A percentile compares a stretch with the other conserved stretches of the same genome.
These are phyloP conservation scores for Lodderomyces elongisporus DNA, from an alignment of 1,139 yeast species.

Conservation along the genomic window DNA sequence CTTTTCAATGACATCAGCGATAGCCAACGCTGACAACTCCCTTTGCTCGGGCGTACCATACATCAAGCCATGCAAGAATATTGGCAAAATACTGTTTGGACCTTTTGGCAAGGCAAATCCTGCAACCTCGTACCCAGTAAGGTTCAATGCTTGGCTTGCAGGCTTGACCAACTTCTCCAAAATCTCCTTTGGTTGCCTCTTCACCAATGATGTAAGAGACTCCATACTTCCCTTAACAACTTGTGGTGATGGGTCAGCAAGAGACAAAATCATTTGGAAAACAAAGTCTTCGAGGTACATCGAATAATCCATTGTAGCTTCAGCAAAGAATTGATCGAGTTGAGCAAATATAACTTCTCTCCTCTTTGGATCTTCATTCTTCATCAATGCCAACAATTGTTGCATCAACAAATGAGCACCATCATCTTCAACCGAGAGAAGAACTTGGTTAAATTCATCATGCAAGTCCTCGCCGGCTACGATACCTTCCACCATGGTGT, in stretches of 20 bases:
- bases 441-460: slow-evolving; percentile 59
- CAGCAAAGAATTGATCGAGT: slow-evolving; percentile 64
- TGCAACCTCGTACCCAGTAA: slow-evolving; percentile 66
- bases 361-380: slow-evolving; percentile 66
- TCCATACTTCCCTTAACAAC: slow-evolving; percentile 69
- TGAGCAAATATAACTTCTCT: slow-evolving; percentile 67
- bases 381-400: slow-evolving; percentile 69
- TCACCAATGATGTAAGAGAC: slow-evolving; percentile 61
- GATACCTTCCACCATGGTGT: slow-evolving; percentile 64
- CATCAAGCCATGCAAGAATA: slow-evolving; percentile 93
- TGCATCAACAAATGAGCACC: slow-evolving; percentile 85
- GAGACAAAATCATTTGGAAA: slow-evolving; percentile 60
- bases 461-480: slow-evolving; percentile 39
- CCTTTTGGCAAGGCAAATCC: slow-evolving; percentile 83
- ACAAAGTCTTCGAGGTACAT: slow-evolving; percentile 74
- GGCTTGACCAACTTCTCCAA: slow-evolving; percentile 76
- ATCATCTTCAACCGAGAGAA: slow-evolving; percentile 71
- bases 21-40: slow-evolving; percentile 82
- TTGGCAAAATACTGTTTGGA: slow-evolving; percentile 81
- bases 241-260: slow-evolving; percentile 64
- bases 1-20: slow-evolving; percentile 81
- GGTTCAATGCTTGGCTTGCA: slow-evolving; percentile 64
- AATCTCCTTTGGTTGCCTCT: slow-evolving; percentile 67
- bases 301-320: slow-evolving; percentile 65
- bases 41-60: slow-evolving; percentile 83